A percentile compares a stretch with the other conserved stretches of the same genome.
These are phyloP conservation scores for Phyllosticta citriasiana DNA, from an alignment of 2,329 filamentous ascomycete genomes.

Conservation along the genomic window DNA sequence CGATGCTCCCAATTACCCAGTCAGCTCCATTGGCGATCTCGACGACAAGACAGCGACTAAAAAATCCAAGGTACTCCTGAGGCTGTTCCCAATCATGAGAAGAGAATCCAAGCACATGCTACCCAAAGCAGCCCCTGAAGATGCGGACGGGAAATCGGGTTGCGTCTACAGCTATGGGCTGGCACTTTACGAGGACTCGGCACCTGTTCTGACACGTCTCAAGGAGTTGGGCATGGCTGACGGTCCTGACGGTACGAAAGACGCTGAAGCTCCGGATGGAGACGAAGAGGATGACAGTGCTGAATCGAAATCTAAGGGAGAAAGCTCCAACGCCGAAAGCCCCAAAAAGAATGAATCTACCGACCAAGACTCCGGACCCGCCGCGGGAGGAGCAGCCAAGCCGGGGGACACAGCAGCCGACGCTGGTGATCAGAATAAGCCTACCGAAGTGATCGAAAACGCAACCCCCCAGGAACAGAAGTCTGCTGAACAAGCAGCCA, in stretches of 20 bases:
- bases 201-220: conserved; percentile 7
- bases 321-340: not conserved
- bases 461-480: not conserved
- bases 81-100: conserved; percentile 42
- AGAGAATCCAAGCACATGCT: conserved; percentile 38
- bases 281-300: conserved; percentile 3
- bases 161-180: conserved; percentile 42
- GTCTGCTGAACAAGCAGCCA: not conserved
- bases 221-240: conserved; percentile 2
- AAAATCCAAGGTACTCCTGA: conserved; percentile 37
- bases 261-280: conserved; percentile 1
- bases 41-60: conserved; percentile 15
- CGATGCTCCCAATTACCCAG: conserved; percentile 19
- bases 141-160: conserved; percentile 30
- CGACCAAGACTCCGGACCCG: not conserved
- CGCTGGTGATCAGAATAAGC: not conserved
- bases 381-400: not conserved
- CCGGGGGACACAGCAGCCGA: conserved; percentile 4
- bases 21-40: conserved; percentile 15
- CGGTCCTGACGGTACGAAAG: conserved; percentile 1
- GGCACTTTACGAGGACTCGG: conserved; percentile 40
- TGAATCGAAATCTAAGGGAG: conserved; percentile 7
- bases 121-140: conserved; percentile 18
- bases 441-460: not conserved
- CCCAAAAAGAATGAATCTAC: not conserved